Conservation (phyloP, 192 early-diverging fungal species). For the Linderina pennispora region DNA sequence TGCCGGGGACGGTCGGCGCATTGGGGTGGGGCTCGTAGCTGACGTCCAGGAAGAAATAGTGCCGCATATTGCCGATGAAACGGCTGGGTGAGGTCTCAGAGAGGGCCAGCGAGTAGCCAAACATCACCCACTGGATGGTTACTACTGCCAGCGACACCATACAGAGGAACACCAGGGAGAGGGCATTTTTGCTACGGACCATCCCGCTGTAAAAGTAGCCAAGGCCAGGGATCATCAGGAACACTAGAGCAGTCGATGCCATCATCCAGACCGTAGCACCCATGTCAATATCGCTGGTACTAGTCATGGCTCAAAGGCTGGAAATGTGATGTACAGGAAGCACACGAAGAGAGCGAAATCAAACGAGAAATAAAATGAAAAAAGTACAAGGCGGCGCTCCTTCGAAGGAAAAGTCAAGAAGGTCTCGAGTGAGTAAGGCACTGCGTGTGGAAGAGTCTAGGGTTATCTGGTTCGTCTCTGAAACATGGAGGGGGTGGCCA, state of each 20-base stretch:
- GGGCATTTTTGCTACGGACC: slow-evolving; percentile 69
- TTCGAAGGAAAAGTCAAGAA: too few relatives aligned
- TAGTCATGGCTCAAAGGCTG: too few relatives aligned
- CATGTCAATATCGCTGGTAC: slow-evolving; percentile 40
- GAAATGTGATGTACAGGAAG: too few relatives aligned
- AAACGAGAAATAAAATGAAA: too few relatives aligned
- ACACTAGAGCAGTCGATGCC: slow-evolving; percentile 60
- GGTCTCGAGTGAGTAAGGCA: too few relatives aligned
- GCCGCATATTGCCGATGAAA: slow-evolving; percentile 66
- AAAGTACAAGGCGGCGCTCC: too few relatives aligned
- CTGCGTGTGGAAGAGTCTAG: too few relatives aligned
- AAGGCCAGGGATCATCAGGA: slow-evolving; percentile 69
- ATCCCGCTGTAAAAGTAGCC: slow-evolving; percentile 77
- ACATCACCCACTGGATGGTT: slow-evolving; percentile 68
- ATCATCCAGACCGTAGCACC: slow-evolving; percentile 75
- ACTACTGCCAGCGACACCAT: slow-evolving; percentile 67
- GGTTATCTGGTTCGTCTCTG: too few relatives aligned
- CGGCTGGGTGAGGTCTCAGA: slow-evolving; percentile 55
- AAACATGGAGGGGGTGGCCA: too few relatives aligned
- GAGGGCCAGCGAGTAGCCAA: slow-evolving; percentile 66
- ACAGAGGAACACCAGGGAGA: slow-evolving; percentile 70
- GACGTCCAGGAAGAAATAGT: slow-evolving; percentile 57
- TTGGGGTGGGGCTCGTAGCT: slow-evolving; percentile 49
- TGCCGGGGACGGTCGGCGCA: slow-evolving; percentile 55
- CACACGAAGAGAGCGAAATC: too few relatives aligned